Percentiles rank a stretch among this genome's conserved stretches.
These are phyloP conservation scores for Rubroboletus pulcherrimus DNA, from an alignment of 768 basidiomycete species.

Conservation along the genomic window DNA sequence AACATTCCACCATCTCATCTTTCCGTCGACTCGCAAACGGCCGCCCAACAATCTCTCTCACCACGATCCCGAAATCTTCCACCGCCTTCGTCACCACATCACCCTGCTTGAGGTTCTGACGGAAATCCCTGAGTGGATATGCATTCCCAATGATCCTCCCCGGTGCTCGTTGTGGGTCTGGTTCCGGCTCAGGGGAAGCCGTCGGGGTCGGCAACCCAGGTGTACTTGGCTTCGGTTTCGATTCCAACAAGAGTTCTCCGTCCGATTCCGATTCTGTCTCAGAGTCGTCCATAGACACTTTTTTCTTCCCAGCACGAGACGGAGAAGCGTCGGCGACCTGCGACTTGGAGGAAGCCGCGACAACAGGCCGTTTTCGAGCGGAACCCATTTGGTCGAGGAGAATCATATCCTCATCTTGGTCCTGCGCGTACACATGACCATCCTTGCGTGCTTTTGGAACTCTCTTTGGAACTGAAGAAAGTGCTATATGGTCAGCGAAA, in stretches of 20 bases:
- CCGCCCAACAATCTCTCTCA: constrained; percentile 62
- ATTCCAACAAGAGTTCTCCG: constrained; percentile 21
- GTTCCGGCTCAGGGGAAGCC: constrained; percentile 41
- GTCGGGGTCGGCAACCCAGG: constrained; percentile 50
- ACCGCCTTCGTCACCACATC: constrained; percentile 85
- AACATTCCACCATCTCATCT: constrained; percentile 69
- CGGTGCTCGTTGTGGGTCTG: constrained; percentile 53
- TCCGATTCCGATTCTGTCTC: constrained; percentile 56
- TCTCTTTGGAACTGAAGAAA: constrained; percentile 57
- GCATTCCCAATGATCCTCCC: constrained; percentile 76
- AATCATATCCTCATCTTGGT: constrained; percentile 58
- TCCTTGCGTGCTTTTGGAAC: constrained; percentile 55
- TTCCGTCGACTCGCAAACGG: constrained; percentile 70
- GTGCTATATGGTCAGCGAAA: not conserved
- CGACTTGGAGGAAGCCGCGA: constrained; percentile 6
- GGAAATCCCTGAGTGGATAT: constrained; percentile 75
- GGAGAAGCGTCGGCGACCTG: constrained; percentile 1
- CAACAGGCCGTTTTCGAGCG: constrained; percentile 15
- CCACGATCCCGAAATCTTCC: constrained; percentile 68
- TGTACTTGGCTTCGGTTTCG: constrained; percentile 10
- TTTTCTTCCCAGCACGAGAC: constrained; percentile 13
- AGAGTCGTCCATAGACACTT: constrained; percentile 34
- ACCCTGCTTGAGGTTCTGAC: constrained; percentile 61
- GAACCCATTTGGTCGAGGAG: constrained; percentile 43
- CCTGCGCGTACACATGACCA: constrained; percentile 56